A percentile compares a stretch with the other conserved stretches of the same genome.
Evolutionary conservation across 441 rosid species (phyloP).

Genomic region (Flueggea neowawraea): DNA sequence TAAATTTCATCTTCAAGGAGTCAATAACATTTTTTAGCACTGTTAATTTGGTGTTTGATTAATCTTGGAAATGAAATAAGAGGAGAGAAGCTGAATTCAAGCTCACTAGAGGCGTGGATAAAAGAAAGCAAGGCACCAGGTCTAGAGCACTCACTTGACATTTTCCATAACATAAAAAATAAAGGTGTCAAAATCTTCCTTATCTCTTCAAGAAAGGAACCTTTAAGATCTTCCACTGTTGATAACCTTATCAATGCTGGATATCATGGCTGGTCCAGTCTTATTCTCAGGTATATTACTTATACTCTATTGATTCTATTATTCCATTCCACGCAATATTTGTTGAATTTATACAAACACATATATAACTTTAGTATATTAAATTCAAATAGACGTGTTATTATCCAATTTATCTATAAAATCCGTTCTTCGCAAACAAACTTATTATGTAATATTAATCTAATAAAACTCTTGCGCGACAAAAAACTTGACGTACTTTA

Average conservation of each 20-base stretch:
- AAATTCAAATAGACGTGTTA: too few species aligned
- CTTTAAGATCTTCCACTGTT: constrained; percentile 67
- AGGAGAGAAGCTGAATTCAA: constrained; percentile 58
- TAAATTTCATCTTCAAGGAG: too few species aligned
- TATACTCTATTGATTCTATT: neutral
- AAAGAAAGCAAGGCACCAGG: constrained; percentile 55
- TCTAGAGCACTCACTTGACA: constrained; percentile 40
- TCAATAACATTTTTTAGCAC: too few species aligned
- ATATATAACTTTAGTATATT: too few species aligned
- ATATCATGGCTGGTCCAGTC: constrained; percentile 76
- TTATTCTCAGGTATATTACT: constrained; percentile 49
- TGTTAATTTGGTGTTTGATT: too few species aligned
- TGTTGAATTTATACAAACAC: too few species aligned
- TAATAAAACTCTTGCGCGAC: too few species aligned
- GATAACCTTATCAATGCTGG: constrained; percentile 83
- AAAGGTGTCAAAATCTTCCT: constrained; percentile 70
- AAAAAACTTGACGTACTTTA: too few species aligned
- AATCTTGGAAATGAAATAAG: constrained; percentile 33
- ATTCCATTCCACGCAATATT: neutral
- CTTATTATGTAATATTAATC: too few species aligned
- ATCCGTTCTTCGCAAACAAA: too few species aligned
- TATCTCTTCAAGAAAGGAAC: constrained; percentile 70
- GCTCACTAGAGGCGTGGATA: constrained; percentile 65
- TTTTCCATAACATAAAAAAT: constrained; percentile 59
- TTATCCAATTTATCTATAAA: too few species aligned